A percentile compares a stretch with the other conserved stretches of the same genome.
These are phyloP conservation scores for Zangia roseola DNA, from an alignment of 768 basidiomycete genomes.

Conservation along the genomic window DNA sequence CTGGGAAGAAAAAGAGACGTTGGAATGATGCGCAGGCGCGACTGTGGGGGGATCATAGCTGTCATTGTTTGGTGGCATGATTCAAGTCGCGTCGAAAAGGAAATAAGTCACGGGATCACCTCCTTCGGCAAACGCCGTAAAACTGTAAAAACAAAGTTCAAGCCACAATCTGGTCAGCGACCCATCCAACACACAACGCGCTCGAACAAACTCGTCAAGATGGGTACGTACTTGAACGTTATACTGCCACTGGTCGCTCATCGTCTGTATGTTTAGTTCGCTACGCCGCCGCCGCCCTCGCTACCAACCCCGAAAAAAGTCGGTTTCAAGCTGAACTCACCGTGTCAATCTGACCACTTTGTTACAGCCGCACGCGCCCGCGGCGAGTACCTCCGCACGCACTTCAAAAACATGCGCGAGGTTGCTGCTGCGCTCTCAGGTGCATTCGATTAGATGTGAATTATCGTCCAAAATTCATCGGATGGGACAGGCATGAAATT, in stretches of 20 bases:
- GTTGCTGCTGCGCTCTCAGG: constrained; percentile 93
- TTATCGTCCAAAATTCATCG: constrained; percentile 1
- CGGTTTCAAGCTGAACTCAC: constrained; percentile 30
- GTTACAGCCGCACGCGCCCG: constrained; percentile 81
- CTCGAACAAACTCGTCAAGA: constrained; percentile 52
- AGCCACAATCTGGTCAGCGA: constrained; percentile 42
- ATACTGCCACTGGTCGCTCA: constrained; percentile 15
- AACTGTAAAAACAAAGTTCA: constrained; percentile 33
- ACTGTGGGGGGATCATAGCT: constrained; percentile 23
- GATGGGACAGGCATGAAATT: constrained; percentile 73
- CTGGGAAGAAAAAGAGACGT: constrained; percentile 31
- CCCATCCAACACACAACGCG: constrained; percentile 43
- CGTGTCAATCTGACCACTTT: constrained; percentile 9
- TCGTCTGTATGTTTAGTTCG: constrained; percentile 57
- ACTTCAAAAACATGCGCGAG: constrained; percentile 99
- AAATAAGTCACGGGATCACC: neutral
- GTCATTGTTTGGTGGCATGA: constrained; percentile 32
- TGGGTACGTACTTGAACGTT: constrained; percentile 50
- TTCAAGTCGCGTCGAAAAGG: neutral
- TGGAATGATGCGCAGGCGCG: constrained; percentile 21
- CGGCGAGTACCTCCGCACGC: constrained; percentile 97
- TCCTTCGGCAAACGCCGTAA: constrained; percentile 22
- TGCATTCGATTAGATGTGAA: constrained; percentile 35
- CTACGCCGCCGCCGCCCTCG: constrained; percentile 86
- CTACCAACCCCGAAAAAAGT: constrained; percentile 96